Conservation (phyloP, 345 rosid species). For the Eucalyptus guilfoylei region DNA sequence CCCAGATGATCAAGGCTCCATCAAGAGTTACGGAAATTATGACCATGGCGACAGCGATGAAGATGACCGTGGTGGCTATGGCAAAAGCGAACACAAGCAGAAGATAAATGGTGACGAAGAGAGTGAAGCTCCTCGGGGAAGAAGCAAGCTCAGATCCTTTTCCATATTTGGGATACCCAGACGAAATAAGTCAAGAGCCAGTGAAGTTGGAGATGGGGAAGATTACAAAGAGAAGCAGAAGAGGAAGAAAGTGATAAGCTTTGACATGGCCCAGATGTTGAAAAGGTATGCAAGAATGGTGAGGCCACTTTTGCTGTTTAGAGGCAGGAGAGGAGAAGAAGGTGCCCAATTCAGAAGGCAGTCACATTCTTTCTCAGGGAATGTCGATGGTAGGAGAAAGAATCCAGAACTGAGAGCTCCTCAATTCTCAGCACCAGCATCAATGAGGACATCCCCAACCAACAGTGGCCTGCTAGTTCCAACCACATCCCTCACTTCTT, state of each 20-base stretch:
- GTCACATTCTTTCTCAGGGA: slow-evolving; percentile 40
- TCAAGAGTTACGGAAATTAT: not conserved
- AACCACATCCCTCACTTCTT: slow-evolving; percentile 13
- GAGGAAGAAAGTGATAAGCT: slow-evolving; percentile 32
- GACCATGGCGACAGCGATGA: not conserved
- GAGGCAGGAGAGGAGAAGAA: slow-evolving; percentile 20
- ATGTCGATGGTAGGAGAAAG: slow-evolving; percentile 1
- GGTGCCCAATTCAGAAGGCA: slow-evolving; percentile 17
- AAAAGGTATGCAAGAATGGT: slow-evolving; percentile 1
- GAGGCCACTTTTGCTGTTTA: slow-evolving; percentile 31
- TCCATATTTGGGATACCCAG: slow-evolving; percentile 48
- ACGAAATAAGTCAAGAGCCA: slow-evolving; percentile 39
- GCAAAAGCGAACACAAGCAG: not conserved
- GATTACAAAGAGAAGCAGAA: slow-evolving; percentile 24
- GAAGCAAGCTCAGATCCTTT: slow-evolving; percentile 52
- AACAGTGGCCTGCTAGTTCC: slow-evolving; percentile 63
- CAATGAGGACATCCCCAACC: slow-evolving; percentile 87
- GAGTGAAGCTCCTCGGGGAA: not conserved
- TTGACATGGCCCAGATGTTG: slow-evolving; percentile 40
- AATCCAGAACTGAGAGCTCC: slow-evolving; percentile 6
- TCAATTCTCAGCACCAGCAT: slow-evolving; percentile 75
- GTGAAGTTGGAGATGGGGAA: slow-evolving; percentile 2
- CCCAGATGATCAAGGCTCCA: slow-evolving; percentile 10
- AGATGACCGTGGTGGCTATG: not conserved
- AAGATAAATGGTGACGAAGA: not conserved